Conservation (phyloP, 2,329 filamentous ascomycete genomes). For the Geosmithia flava region DNA sequence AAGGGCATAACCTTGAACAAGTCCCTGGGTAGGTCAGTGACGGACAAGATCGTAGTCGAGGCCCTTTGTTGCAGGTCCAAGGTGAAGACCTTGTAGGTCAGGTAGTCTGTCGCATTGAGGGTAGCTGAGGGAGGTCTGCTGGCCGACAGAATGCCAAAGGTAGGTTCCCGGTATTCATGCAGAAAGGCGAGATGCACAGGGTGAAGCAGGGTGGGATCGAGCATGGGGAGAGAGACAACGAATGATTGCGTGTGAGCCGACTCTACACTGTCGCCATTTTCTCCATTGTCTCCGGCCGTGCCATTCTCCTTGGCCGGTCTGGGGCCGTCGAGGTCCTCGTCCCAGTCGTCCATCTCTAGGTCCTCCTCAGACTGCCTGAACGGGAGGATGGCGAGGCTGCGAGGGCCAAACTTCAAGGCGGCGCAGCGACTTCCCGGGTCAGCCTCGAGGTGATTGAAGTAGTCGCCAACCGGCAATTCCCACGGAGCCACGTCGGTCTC, state of each 20-base stretch:
- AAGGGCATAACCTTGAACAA: slow-evolving; percentile 72
- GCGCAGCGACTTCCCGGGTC: slow-evolving; percentile 91
- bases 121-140: slow-evolving; percentile 61
- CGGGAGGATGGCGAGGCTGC: slow-evolving; percentile 85
- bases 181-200: slow-evolving; percentile 88
- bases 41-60: slow-evolving; percentile 83
- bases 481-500: slow-evolving; percentile 75
- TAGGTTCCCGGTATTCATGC: slow-evolving; percentile 94
- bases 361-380: slow-evolving; percentile 82
- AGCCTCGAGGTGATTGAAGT: slow-evolving; percentile 70
- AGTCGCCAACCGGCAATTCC: slow-evolving; percentile 62
- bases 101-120: slow-evolving; percentile 71
- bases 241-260: slow-evolving; percentile 77
- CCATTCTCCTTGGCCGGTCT: slow-evolving; percentile 35
- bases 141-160: slow-evolving; percentile 86
- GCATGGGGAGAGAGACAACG: slow-evolving; percentile 76
- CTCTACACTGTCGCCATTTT: slow-evolving; percentile 29
- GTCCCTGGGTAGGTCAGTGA: slow-evolving; percentile 76
- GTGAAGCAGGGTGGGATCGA: slow-evolving; percentile 79
- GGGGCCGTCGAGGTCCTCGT: slow-evolving; percentile 65
- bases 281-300: slow-evolving; percentile 17
- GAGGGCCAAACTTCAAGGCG: slow-evolving; percentile 79
- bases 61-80: slow-evolving; percentile 87
- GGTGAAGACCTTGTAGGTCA: slow-evolving; percentile 90
- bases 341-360: slow-evolving; percentile 84